Percentiles rank a stretch among this genome's conserved stretches.
Conservation (phyloP, 495 filamentous ascomycete species). For the Entonaema liquescens region DNA sequence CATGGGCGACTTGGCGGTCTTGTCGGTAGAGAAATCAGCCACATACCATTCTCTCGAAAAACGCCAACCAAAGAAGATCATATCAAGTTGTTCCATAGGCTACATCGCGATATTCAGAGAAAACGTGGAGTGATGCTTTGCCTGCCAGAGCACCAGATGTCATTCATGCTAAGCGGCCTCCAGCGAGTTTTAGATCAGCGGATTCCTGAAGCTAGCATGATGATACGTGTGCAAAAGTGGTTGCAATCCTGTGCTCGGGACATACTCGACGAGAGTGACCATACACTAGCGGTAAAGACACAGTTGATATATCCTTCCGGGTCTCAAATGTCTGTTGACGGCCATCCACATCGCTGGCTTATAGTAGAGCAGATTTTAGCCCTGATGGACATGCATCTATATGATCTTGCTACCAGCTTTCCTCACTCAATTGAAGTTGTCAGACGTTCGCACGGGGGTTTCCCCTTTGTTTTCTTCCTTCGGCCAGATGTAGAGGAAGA, state of each 20-base stretch:
- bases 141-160: constrained; percentile 62
- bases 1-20: constrained; percentile 58
- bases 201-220: constrained; percentile 30
- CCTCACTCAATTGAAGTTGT: constrained; percentile 58
- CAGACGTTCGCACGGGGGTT: constrained; percentile 44
- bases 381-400: constrained; percentile 48
- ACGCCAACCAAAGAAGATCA: constrained; percentile 43
- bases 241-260: constrained; percentile 58
- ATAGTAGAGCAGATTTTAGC: constrained; percentile 48
- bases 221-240: constrained; percentile 52
- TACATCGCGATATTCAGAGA: constrained; percentile 49
- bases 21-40: constrained; percentile 53
- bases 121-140: constrained; percentile 56
- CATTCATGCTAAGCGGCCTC: constrained; percentile 61
- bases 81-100: constrained; percentile 45
- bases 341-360: constrained; percentile 59
- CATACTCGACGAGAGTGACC: constrained; percentile 73
- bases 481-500: constrained; percentile 55
- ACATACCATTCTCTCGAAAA: constrained; percentile 62
- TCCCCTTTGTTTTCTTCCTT: constrained; percentile 58
- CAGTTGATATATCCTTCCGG: constrained; percentile 61
- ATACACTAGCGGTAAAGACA: constrained; percentile 65
- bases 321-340: constrained; percentile 57
- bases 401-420: constrained; percentile 48
- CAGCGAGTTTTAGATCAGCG: constrained; percentile 53